Base-by-base conservation (phyloP, 805 yeast genomes). In the Kodamaea lidongshanica region DNA sequence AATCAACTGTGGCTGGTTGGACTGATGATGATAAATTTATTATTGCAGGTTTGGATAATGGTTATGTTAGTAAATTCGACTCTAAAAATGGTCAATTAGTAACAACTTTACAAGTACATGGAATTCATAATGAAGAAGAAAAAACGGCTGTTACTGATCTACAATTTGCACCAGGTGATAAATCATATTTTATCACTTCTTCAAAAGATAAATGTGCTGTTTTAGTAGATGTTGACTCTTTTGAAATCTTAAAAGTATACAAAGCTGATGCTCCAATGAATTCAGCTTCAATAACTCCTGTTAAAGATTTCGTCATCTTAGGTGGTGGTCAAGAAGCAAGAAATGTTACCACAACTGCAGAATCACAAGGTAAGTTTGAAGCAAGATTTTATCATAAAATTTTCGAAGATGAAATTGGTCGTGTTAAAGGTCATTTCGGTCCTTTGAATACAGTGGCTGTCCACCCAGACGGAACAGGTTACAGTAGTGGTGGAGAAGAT, bases 321-420 rank as follows among this genome's bases (percentile, higher is more conserved):
- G 98, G 97, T 32, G 99, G 99, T 66, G 99, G 99, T 77, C 97
- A 92, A 69, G 97, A 87, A 50, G 97, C 98, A 23, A 78, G 87
- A 61, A 94, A 88, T 58, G 99, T 92, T 53, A 92, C 99, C 24
- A 92, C 97, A n/a, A 87, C 97, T 16, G 74, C 92, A 24, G 77
- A 87, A 33, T 70, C 80, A 28, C 95, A 89, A 60, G 98, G 98
- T 67, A 85, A 85, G 54, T 92, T 92, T 58, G 97, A 92, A 67
- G 92, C 96, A 20, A 77, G 95, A 65, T 84, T 92, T 58, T 86
- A 79, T 64, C 97, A 92, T 65, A 92, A 89, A 65, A 74, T 92
- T 29, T 92, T 88, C 58, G 81, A 80, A 58, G 97, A 89, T 54
- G 97, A 89, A 60, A 79, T 92, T 43, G 98, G 97, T 44, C 80